These are phyloP conservation scores for Auriscalpium microsporum DNA, from an alignment of 768 basidiomycete species.

Conservation along the genomic window DNA sequence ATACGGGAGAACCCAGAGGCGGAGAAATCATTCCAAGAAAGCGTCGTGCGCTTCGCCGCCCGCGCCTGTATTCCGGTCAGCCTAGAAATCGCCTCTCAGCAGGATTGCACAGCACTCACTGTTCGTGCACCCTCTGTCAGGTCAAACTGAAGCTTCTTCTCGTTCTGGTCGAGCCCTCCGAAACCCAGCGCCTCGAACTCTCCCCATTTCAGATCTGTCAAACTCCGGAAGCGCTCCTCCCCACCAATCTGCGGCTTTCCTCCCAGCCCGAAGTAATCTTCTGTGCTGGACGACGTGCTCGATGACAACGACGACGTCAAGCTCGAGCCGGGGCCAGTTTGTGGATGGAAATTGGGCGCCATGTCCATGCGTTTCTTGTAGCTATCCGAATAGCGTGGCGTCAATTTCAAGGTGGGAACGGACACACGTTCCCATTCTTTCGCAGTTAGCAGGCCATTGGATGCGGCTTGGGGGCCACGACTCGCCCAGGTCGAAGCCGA, in stretches of 20 bases:
- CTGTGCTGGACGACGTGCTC: conserved; percentile 22
- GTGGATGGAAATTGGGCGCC: conserved; percentile 50
- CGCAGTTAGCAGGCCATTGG: conserved; percentile 44
- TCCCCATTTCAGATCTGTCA: conserved; percentile 88
- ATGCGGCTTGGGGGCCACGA: conserved; percentile 25
- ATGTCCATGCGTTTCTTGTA: conserved; percentile 75
- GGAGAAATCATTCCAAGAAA: conserved; percentile 90
- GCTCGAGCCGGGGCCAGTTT: conserved; percentile 13
- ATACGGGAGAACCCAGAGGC: conserved; percentile 71
- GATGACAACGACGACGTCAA: conserved; percentile 27
- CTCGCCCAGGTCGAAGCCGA: conserved; percentile 44
- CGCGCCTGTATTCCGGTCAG: conserved; percentile 36
- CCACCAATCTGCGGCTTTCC: conserved; percentile 28
- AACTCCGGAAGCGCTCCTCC: conserved; percentile 67
- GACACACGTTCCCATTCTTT: conserved; percentile 76
- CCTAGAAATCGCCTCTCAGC: no score
- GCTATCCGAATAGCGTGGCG: conserved; percentile 63
- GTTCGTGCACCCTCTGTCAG: conserved; percentile 79
- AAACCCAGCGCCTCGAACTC: conserved; percentile 86
- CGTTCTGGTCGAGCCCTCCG: conserved; percentile 37
- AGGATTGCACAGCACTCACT: conserved; percentile 27
- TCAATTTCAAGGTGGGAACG: conserved; percentile 47
- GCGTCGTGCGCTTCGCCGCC: conserved; percentile 67
- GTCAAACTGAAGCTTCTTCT: conserved; percentile 86
- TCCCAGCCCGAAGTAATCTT: conserved; percentile 23